Conservation (phyloP, 2,329 filamentous ascomycete genomes). For the Microcyclospora tardicrescens region DNA sequence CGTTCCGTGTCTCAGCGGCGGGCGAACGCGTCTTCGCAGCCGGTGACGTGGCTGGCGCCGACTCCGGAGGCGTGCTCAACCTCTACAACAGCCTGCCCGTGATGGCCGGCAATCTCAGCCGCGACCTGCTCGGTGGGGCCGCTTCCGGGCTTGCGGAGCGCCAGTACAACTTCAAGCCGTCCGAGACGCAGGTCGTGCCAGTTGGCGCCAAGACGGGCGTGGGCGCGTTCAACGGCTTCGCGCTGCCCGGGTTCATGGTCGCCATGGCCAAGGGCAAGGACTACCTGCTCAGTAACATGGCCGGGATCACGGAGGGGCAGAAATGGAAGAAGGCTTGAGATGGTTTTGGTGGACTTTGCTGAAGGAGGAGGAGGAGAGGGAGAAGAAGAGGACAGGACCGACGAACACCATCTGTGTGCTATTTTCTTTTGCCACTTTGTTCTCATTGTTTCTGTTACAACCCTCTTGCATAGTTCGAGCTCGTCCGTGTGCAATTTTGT, state of each 20-base stretch:
- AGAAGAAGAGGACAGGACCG: too few species aligned
- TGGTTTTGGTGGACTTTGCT: too few species aligned
- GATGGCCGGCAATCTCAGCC: slow-evolving; percentile 32
- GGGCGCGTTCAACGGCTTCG: slow-evolving; percentile 22
- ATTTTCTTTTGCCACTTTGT: too few species aligned
- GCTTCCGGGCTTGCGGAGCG: slow-evolving; percentile 14
- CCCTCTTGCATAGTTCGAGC: too few species aligned
- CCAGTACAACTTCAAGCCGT: slow-evolving; percentile 15
- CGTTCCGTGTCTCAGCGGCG: slow-evolving; percentile 33
- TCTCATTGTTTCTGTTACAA: too few species aligned
- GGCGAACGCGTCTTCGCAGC: slow-evolving; percentile 35
- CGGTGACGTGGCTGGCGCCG: slow-evolving; percentile 35
- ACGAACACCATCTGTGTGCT: too few species aligned
- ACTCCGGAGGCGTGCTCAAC: slow-evolving; percentile 30
- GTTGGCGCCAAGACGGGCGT: slow-evolving; percentile 22
- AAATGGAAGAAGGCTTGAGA: slow-evolving; percentile 15
- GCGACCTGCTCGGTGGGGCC: slow-evolving; percentile 29
- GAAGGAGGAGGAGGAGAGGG: too few species aligned
- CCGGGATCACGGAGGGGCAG: slow-evolving; percentile 15
- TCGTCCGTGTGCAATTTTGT: too few species aligned
- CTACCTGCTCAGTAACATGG: slow-evolving; percentile 20
- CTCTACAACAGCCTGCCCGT: slow-evolving; percentile 29
- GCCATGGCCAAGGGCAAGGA: slow-evolving; percentile 24
- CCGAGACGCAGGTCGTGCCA: slow-evolving; percentile 22
- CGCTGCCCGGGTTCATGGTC: slow-evolving; percentile 24